Evolutionary conservation across 192 early-diverging fungal species (phyloP), one percentile per base, ranked within the genome.

Genomic region (Kickxella alabastrina): DNA sequence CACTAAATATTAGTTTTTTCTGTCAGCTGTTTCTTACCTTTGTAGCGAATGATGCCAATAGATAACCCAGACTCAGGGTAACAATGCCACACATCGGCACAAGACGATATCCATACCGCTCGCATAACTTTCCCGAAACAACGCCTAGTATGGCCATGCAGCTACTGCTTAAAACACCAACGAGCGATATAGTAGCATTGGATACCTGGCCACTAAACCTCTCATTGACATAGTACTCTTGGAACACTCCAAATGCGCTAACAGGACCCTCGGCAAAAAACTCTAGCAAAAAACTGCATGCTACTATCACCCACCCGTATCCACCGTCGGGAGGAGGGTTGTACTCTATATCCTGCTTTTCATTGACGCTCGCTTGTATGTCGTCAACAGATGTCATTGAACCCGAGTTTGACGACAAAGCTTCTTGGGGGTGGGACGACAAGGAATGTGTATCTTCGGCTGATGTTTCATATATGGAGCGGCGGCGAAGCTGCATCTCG

Each of bases 241-340:
- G 67, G 26, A 70, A 77, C 22, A 77, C 75, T 15, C 75, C 75
- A 52, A 77, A 77, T n/a, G 75, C 75, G 38, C 63, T 71, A 14
- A 66, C 38, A n/a, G 68, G 75, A 1, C 75, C 75, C 21, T 77
- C 66, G 3, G 75, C 63, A 63, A 71, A 70, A 27, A 71, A 70
- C 43, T 71, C 68, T 10, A 71, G 51, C 21, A 77, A 22, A 43
- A 77, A 77, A 35, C 68, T 63, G 36, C 75, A 77, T 4, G 57
- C 68, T 37, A 71, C 68, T 21, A 77, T 58, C 4, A 77, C 59
- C 75, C 75, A 77, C 1, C 75, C 75, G 36, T 77, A 77, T 0
- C 75, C 75, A 10, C 75, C 75, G 26, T 77, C 63, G 7, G 75
- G 68, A 4, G 66, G 64, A 31, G 60, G 47, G 17, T 22, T 45